These are phyloP conservation scores for Stemphylium beticola DNA, from an alignment of 2,329 filamentous ascomycete genomes.

Conservation along the genomic window DNA sequence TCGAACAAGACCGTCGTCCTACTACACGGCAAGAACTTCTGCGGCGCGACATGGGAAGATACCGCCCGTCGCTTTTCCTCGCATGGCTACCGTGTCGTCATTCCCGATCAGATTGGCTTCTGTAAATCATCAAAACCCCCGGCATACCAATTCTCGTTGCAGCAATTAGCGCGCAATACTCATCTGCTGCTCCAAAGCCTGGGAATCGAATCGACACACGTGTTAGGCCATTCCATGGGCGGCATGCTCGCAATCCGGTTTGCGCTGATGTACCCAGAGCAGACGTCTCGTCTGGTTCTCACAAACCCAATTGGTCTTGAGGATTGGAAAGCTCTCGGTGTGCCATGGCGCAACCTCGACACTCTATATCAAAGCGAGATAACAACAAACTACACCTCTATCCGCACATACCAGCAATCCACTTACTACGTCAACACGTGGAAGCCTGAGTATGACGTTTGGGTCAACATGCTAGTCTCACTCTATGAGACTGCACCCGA, in stretches of 20 bases:
- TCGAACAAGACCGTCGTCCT: conserved; percentile 55
- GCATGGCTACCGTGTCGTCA: conserved; percentile 59
- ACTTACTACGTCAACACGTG: conserved; percentile 50
- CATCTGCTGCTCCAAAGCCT: conserved; percentile 55
- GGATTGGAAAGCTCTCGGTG: conserved; percentile 54
- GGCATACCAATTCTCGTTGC: conserved; percentile 60
- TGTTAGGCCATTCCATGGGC: conserved; percentile 63
- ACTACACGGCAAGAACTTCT: conserved; percentile 65
- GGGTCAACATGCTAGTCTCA: conserved; percentile 62
- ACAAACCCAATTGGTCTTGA: conserved; percentile 62
- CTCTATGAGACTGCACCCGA: conserved; percentile 57
- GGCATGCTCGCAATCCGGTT: conserved; percentile 62
- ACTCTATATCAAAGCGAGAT: conserved; percentile 25
- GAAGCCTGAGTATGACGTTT: conserved; percentile 59
- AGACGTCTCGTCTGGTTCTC: conserved; percentile 54
- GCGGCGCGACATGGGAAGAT: conserved; percentile 59
- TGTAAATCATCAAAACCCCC: conserved; percentile 63
- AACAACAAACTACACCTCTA: conserved; percentile 30
- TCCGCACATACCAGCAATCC: conserved; percentile 37
- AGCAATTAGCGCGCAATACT: conserved; percentile 61
- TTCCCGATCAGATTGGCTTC: conserved; percentile 63
- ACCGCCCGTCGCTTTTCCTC: conserved; percentile 54
- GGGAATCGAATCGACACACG: conserved; percentile 52
- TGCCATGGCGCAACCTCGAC: conserved; percentile 33
- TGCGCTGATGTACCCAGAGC: conserved; percentile 57